Evolutionary conservation across 2,329 filamentous ascomycete species (phyloP).

Genomic region (Cladophialophora exuberans): DNA sequence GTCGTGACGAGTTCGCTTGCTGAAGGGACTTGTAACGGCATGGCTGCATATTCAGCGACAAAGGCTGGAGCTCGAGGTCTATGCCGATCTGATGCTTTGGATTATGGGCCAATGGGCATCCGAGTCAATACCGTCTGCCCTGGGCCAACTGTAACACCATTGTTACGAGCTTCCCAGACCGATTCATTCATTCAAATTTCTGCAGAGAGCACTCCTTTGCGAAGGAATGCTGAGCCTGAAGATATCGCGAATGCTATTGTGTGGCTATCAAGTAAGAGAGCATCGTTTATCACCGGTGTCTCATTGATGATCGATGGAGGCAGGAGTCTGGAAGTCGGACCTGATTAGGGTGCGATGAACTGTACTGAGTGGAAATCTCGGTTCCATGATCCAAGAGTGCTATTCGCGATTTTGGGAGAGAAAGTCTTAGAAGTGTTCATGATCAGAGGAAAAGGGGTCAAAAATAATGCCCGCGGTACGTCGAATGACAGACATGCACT

Average conservation of each 20-base stretch:
- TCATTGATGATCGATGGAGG: not conserved
- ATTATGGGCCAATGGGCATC: not conserved
- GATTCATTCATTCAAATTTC: not conserved
- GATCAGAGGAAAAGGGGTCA: too few relatives aligned
- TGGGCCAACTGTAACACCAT: not conserved
- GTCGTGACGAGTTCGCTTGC: not conserved
- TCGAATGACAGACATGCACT: too few relatives aligned
- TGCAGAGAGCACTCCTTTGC: not conserved
- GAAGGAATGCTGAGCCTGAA: not conserved
- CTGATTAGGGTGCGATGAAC: too few relatives aligned
- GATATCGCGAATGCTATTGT: not conserved
- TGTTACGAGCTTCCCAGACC: not conserved
- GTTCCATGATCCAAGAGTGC: too few relatives aligned
- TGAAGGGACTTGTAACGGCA: not conserved
- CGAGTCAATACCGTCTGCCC: not conserved
- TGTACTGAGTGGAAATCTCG: too few relatives aligned
- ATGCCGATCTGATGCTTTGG: not conserved
- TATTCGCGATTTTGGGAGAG: too few relatives aligned
- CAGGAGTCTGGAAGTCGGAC: too few relatives aligned
- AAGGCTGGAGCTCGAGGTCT: not conserved
- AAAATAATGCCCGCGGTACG: too few relatives aligned
- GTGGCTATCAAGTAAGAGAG: not conserved
- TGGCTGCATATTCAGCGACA: conserved; percentile 1
- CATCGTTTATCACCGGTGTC: not conserved
- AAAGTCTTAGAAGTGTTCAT: too few relatives aligned